phyloP scores from a whole-genome alignment of 768 basidiomycete genomes.

The Exidia glandulosa region DNA sequence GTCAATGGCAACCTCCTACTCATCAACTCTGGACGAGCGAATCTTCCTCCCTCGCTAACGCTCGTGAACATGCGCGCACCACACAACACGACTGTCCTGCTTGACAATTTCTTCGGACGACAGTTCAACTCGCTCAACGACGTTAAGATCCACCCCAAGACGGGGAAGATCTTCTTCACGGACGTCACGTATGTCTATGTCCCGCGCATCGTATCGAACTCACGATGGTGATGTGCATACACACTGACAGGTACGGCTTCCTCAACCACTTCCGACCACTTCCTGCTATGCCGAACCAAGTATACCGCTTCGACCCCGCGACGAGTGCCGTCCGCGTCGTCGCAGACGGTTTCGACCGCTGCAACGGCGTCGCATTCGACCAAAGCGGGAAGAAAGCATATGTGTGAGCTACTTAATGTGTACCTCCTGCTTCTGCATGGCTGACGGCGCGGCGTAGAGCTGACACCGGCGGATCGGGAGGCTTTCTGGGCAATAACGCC shows the following conservation, averaged over 20 bases:
- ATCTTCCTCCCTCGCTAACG: constrained; percentile 48
- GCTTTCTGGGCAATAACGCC: constrained; percentile 37
- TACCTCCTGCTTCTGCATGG: constrained; percentile 2
- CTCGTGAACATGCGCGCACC: constrained; percentile 55
- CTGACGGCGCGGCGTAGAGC: constrained; percentile 21
- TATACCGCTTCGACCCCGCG: constrained; percentile 63
- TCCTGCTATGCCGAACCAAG: constrained; percentile 60
- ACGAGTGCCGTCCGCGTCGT: constrained; percentile 58
- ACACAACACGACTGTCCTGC: constrained; percentile 52
- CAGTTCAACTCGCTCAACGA: constrained; percentile 81
- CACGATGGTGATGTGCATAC: neutral
- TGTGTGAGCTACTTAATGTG: constrained; percentile 29
- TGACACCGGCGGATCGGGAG: constrained; percentile 40
- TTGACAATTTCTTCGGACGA: constrained; percentile 71
- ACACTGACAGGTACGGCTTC: constrained; percentile 44
- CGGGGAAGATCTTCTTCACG: constrained; percentile 63
- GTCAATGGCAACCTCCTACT: constrained; percentile 49
- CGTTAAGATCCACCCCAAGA: constrained; percentile 56
- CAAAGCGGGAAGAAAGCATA: constrained; percentile 53
- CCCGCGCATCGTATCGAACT: neutral
- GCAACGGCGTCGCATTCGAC: constrained; percentile 70
- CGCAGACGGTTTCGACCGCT: constrained; percentile 62
- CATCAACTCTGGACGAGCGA: constrained; percentile 53
- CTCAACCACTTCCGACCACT: constrained; percentile 53
- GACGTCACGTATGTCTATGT: constrained; percentile 48